These are phyloP conservation scores for Lachnellula cervina DNA, from an alignment of 2,329 filamentous ascomycete species.

Conservation along the genomic window DNA sequence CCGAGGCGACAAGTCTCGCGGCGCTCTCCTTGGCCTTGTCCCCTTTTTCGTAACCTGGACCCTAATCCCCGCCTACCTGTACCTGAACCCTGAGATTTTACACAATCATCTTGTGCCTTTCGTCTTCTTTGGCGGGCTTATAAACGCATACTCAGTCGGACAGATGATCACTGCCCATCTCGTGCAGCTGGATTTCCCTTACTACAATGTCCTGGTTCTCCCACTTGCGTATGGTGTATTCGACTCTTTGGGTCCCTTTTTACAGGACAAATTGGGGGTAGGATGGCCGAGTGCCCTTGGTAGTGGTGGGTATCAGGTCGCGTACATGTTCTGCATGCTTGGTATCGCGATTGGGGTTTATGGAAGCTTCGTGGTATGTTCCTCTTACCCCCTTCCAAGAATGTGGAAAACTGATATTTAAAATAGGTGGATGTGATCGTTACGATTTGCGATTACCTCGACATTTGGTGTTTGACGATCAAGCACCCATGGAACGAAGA, in stretches of 20 bases:
- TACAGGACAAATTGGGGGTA: slow-evolving; percentile 50
- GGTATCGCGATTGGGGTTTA: slow-evolving; percentile 87
- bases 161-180: slow-evolving; percentile 95
- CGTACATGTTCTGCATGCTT: slow-evolving; percentile 84
- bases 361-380: slow-evolving; percentile 77
- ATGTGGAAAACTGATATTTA: background rate
- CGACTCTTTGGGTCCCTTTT: slow-evolving; percentile 70
- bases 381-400: background rate
- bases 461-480: slow-evolving; percentile 98
- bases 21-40: slow-evolving; percentile 74
- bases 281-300: slow-evolving; percentile 77
- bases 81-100: slow-evolving; percentile 79
- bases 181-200: slow-evolving; percentile 82
- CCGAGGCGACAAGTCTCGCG: slow-evolving; percentile 65
- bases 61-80: slow-evolving; percentile 72
- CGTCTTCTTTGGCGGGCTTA: slow-evolving; percentile 76
- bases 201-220: slow-evolving; percentile 77
- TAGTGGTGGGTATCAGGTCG: slow-evolving; percentile 77
- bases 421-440: slow-evolving; percentile 79
- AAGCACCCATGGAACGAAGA: slow-evolving; percentile 64
- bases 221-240: slow-evolving; percentile 74
- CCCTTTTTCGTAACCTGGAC: slow-evolving; percentile 78
- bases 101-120: slow-evolving; percentile 84
- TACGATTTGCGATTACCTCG: slow-evolving; percentile 94
- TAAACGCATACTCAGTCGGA: slow-evolving; percentile 93